Evolutionary conservation across 345 rosid genomes (phyloP).

Genomic region (Heritiera fomes): DNA sequence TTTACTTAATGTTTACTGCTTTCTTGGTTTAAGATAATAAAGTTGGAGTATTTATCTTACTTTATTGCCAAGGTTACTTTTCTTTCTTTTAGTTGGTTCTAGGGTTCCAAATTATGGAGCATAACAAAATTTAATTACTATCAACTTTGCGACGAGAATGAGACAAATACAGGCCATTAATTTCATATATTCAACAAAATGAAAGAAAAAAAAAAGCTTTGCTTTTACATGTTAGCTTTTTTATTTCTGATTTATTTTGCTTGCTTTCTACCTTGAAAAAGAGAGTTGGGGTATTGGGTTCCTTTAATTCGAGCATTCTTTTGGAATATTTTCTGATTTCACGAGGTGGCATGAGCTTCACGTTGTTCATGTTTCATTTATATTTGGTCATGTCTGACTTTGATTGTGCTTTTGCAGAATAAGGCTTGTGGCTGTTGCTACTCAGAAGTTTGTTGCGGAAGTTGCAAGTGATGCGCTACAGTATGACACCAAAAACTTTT

Average conservation of each 20-base stretch:
- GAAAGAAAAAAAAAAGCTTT: background rate
- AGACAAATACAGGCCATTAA: background rate
- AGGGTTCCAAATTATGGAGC: background rate
- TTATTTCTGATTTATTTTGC: background rate
- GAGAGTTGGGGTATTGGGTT: background rate
- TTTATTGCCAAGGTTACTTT: background rate
- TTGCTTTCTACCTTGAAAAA: background rate
- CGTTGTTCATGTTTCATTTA: too few species aligned
- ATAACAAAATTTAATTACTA: background rate
- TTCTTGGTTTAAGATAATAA: background rate
- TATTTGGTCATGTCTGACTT: constrained; percentile 8
- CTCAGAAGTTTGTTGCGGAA: constrained; percentile 93
- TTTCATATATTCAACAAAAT: background rate
- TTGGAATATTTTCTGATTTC: background rate
- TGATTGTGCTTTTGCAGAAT: constrained; percentile 46
- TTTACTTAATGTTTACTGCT: background rate
- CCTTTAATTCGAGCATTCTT: background rate
- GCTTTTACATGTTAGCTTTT: background rate
- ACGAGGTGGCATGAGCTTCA: background rate
- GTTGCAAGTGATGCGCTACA: constrained; percentile 90
- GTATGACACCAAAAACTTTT: constrained; percentile 42
- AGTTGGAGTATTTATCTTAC: background rate
- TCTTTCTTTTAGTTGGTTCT: background rate
- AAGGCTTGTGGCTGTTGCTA: constrained; percentile 92
- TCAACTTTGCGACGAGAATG: background rate